A percentile compares a stretch with the other conserved stretches of the same genome.
phyloP scores from a whole-genome alignment of 176 grass and related monocot genomes.

The Sorghum bicolor region Sorghum_bicolor_NCBIv3 NC_012873.2:67711501-67712000 shows the following conservation, averaged over 20 bases:
- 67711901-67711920: neutral
- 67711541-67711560: too few species aligned
- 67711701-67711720: neutral
- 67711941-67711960: neutral
- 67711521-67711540: too few species aligned
- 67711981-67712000: neutral
- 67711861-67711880: neutral
- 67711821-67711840: neutral
- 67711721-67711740: neutral
- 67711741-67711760: too few species aligned
- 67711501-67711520: too few species aligned
- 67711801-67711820: too few species aligned
- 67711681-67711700: conserved; percentile 22
- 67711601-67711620: too few species aligned
- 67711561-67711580: too few species aligned
- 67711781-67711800: too few species aligned
- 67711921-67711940: neutral
- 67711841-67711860: neutral
- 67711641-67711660: neutral
- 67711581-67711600: too few species aligned
- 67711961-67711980: neutral
- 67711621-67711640: neutral
- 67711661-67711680: neutral
- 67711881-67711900: neutral
- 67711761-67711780: too few species aligned